These are phyloP conservation scores for Capronia epimyces DNA, from an alignment of 2,329 filamentous ascomycete genomes.

Conservation along the genomic window DNA sequence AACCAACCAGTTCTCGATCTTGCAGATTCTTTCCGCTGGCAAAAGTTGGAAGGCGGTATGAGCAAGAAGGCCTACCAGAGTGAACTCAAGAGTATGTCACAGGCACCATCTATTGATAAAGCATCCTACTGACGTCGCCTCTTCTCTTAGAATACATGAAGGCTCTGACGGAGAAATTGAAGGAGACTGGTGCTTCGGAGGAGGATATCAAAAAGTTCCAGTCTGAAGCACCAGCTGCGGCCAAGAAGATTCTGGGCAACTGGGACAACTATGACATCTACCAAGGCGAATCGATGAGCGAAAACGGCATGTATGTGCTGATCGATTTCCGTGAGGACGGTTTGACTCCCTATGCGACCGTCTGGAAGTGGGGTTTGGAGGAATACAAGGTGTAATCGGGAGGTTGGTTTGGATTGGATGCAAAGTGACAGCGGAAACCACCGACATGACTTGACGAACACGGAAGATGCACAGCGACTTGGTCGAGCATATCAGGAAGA, in stretches of 20 bases:
- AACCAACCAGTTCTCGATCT: slow-evolving; percentile 81
- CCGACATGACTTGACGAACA: slow-evolving; percentile 11
- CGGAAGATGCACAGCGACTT: slow-evolving; percentile 7
- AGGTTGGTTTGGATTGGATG: slow-evolving; percentile 2
- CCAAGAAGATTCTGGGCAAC: slow-evolving; percentile 80
- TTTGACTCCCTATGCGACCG: slow-evolving; percentile 75
- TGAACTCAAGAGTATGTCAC: slow-evolving; percentile 73
- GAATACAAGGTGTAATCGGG: slow-evolving; percentile 81
- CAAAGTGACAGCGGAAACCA: background rate
- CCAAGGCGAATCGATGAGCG: slow-evolving; percentile 86
- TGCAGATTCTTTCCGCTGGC: slow-evolving; percentile 82
- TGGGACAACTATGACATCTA: slow-evolving; percentile 97
- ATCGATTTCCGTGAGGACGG: slow-evolving; percentile 81
- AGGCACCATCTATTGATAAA: background rate
- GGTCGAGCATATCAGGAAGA: slow-evolving; percentile 11
- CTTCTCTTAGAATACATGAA: slow-evolving; percentile 73
- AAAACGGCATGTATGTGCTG: slow-evolving; percentile 77
- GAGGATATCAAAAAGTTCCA: slow-evolving; percentile 74
- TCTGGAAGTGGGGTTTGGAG: slow-evolving; percentile 92
- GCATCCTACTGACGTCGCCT: background rate
- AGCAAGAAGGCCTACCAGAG: slow-evolving; percentile 79
- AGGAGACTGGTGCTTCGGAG: slow-evolving; percentile 56
- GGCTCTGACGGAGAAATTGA: slow-evolving; percentile 67
- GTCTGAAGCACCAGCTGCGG: slow-evolving; percentile 64
- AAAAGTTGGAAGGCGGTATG: slow-evolving; percentile 43